Evolutionary conservation across 768 basidiomycete genomes (phyloP), one percentile per base, ranked within the genome.

Genomic region (Suillus sp.): DNA sequence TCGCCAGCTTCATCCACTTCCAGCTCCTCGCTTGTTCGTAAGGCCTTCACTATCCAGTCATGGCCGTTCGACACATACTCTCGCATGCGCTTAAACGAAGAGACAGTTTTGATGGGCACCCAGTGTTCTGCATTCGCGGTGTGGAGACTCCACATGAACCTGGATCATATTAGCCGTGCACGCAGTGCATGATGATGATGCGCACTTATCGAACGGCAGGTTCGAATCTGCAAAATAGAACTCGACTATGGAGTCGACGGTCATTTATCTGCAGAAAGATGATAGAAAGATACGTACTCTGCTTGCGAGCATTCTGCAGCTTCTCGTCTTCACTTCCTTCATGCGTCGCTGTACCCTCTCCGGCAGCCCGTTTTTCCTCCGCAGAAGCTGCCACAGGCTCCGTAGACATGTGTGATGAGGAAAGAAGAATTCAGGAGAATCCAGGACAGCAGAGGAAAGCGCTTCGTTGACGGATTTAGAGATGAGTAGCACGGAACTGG

Each of bases 171-270:
- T 16, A 38, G 30, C 61, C 27, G 53, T 51, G 18, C 38, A 43
- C 0, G 13, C 18, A 3, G 22, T 50, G 48, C 30, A 42, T 0
- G 14, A 37, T 10, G 37, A 48, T 43, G 42, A 56, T 25, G 62
- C 82, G 32, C 70, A 90, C 90, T 87, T 91, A 82, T 95, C 93
- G 67, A 86, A 95, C 1, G 96, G 96, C 60, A 99, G 84, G 77
- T 98, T 97, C n/a, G 94, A 85, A 76, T 96, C 95, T 59, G 92
- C 92, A 77, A 99, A 95, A 81, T 98, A 97, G 77, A 97, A 98
- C 73, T 95, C 92, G 70, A 96, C 96, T 97, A 38, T 59, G 18
- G 61, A 50, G 35, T 27, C 5, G 37, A 60, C 10, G 9, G 20
- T 34, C 11, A 59, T 16, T 6, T 25, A 27, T 40, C 56, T 40